Base-by-base conservation (phyloP, 2,329 filamentous ascomycete genomes). In the Tolypocladium endophyticum region DNA sequence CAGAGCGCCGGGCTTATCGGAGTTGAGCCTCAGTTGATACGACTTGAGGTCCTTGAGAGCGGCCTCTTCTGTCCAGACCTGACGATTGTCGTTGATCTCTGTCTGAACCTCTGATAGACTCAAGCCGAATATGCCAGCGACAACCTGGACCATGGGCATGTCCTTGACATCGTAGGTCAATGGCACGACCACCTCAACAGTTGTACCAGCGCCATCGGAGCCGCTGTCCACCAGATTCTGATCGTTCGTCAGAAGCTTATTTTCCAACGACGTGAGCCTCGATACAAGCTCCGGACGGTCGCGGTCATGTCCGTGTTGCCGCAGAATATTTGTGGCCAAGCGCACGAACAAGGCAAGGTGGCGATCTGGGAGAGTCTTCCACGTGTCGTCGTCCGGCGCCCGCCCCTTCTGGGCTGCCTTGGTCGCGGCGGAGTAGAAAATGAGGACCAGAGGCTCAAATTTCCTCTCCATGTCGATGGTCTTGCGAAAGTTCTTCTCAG, bases 291-390 rank as follows among this genome's bases (percentile, higher is more conserved):
- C 93, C 7, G 91, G 88, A 63, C 89, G 85, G 70, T 96, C 90
- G 70, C 87, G 87, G 63, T 89, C 87, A 81, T 91, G 92, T 65
- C 93, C 91, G 65, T 94, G 85, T 65, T 92, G 88, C 67, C 87
- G 88, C 64, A 97, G 77, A 25, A 92, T 90, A 64, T 86, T 85
- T 66, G 86, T 87, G 67, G 96, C 85, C 56, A 99, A 81, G 56
- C 94, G 87, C 64, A 99, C 88, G 71, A 99, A 99, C 61, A 99
- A 83, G 56, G 94, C 94, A 60, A 97, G 87, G 73, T 99, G 94
- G 59, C 93, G 86, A 73, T 99, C 94, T 23, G 96, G 92, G 75
- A 97, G 85, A 61, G 89, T 79, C 76, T 94, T 96, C 89, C 91
- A 97, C 58, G 85, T 84, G 71, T 96, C 91, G 72, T 97, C 93